These are phyloP conservation scores for Clonostachys solani DNA, from an alignment of 2,329 filamentous ascomycete genomes.

Conservation along the genomic window DNA sequence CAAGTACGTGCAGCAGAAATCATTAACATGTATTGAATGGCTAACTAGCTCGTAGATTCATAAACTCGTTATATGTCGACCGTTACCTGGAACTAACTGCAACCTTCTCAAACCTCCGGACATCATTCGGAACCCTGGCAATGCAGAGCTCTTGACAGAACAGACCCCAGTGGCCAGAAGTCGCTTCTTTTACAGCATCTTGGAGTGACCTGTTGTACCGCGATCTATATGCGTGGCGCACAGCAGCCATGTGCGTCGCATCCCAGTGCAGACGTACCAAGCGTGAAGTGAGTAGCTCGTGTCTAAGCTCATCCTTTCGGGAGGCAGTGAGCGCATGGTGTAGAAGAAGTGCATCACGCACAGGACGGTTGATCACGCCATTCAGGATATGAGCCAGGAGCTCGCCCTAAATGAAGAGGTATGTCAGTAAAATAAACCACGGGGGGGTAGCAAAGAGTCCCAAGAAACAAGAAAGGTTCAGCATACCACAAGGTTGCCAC, in stretches of 20 bases:
- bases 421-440: conserved; percentile 2
- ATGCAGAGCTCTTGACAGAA: conserved; percentile 72
- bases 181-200: conserved; percentile 73
- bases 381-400: conserved; percentile 93
- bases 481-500: conserved; percentile 87
- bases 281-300: conserved; percentile 82
- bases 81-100: neutral
- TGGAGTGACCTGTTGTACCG: conserved; percentile 73
- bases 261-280: conserved; percentile 94
- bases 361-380: conserved; percentile 91
- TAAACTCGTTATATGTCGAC: too few species aligned
- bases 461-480: neutral
- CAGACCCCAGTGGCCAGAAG: conserved; percentile 70
- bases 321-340: conserved; percentile 83
- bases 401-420: conserved; percentile 63
- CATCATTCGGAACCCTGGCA: conserved; percentile 54
- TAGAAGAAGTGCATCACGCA: conserved; percentile 85
- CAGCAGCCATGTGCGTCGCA: conserved; percentile 68
- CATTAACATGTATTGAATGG: too few species aligned
- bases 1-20: too few species aligned
- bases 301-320: conserved; percentile 66
- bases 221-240: conserved; percentile 76
- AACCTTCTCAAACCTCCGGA: conserved; percentile 45
- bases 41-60: too few species aligned
- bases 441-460: conserved; percentile 1